These are phyloP conservation scores for Lactuca sativa DNA, from an alignment of 129 eudicot genomes.

Conservation along the genomic window DNA sequence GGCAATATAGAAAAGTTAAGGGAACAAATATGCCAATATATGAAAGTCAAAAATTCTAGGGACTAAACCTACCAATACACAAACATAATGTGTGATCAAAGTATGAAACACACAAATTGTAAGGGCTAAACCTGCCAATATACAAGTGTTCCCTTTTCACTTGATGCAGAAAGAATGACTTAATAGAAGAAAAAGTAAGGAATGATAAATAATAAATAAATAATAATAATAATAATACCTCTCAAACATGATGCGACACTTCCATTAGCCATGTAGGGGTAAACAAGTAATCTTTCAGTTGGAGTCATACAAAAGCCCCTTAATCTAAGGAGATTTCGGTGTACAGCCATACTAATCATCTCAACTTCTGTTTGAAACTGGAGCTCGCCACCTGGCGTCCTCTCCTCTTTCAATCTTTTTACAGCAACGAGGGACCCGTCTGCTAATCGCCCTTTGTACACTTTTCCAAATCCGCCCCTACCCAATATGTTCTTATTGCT, in stretches of 20 bases:
- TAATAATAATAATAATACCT: constrained; percentile 45
- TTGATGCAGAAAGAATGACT: too few relatives aligned
- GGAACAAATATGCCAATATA: too few relatives aligned
- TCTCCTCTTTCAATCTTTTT: constrained; percentile 82
- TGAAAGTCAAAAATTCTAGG: too few relatives aligned
- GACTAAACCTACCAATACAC: too few relatives aligned
- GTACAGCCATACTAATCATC: constrained; percentile 98
- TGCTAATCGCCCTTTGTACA: constrained; percentile 80
- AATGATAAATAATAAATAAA: too few relatives aligned
- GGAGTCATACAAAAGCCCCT: constrained; percentile 97
- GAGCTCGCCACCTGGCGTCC: constrained; percentile 94
- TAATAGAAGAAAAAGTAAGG: neutral
- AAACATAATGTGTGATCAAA: too few relatives aligned
- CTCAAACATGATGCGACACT: constrained; percentile 92
- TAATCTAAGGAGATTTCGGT: constrained; percentile 71
- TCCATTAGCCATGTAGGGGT: constrained; percentile 93
- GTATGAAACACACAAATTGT: too few relatives aligned
- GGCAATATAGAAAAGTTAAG: too few relatives aligned
- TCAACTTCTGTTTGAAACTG: constrained; percentile 95
- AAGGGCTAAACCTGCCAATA: too few relatives aligned
- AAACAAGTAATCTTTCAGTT: constrained; percentile 83
- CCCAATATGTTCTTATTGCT: constrained; percentile 88
- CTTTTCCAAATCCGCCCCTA: constrained; percentile 92
- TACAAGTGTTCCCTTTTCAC: too few relatives aligned
- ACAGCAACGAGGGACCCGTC: constrained; percentile 92